phyloP scores from a whole-genome alignment of 1,284 basidiomycete species.

The Apiotrichum brassicae region DNA sequence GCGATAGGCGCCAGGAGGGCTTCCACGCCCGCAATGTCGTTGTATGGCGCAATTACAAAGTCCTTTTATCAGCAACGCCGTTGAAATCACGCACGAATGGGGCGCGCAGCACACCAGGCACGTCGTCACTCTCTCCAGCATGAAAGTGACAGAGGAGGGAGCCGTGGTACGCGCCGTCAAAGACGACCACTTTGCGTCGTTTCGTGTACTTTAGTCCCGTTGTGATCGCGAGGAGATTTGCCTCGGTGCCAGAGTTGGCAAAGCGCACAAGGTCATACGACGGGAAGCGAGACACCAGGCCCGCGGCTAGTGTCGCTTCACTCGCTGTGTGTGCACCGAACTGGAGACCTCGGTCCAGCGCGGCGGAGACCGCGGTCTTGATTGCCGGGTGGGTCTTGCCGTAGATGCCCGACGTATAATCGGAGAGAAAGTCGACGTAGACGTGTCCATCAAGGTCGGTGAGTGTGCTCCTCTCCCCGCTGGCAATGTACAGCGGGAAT shows the following conservation, averaged over 20 bases:
- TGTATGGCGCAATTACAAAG: slow-evolving; percentile 37
- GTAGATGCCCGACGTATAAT: slow-evolving; percentile 29
- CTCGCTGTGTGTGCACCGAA: slow-evolving; percentile 23
- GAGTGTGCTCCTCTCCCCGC: slow-evolving; percentile 12
- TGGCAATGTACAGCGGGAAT: slow-evolving; percentile 22
- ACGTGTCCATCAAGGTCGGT: slow-evolving; percentile 23
- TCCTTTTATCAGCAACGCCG: slow-evolving; percentile 9
- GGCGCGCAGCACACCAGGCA: slow-evolving; percentile 12
- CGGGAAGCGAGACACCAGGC: slow-evolving; percentile 23
- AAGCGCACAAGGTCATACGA: slow-evolving; percentile 33
- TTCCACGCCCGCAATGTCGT: slow-evolving; percentile 40
- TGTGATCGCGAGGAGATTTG: slow-evolving; percentile 49
- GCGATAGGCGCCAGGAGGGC: slow-evolving; percentile 30
- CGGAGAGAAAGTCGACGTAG: slow-evolving; percentile 26
- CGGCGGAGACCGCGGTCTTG: slow-evolving; percentile 16
- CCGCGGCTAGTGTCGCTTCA: slow-evolving; percentile 20
- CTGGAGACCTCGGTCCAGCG: slow-evolving; percentile 20
- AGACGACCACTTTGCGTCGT: slow-evolving; percentile 25
- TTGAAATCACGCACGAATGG: slow-evolving; percentile 15
- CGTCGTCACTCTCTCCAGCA: slow-evolving; percentile 1
- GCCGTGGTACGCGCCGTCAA: slow-evolving; percentile 28
- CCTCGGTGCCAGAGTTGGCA: slow-evolving; percentile 48
- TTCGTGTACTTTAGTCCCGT: slow-evolving; percentile 46
- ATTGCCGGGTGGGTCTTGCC: slow-evolving; percentile 24
- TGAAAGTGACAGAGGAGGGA: slow-evolving; percentile 23